These are phyloP conservation scores for Goffeauzyma gilvescens DNA, from an alignment of 768 basidiomycete genomes.

Conservation along the genomic window DNA sequence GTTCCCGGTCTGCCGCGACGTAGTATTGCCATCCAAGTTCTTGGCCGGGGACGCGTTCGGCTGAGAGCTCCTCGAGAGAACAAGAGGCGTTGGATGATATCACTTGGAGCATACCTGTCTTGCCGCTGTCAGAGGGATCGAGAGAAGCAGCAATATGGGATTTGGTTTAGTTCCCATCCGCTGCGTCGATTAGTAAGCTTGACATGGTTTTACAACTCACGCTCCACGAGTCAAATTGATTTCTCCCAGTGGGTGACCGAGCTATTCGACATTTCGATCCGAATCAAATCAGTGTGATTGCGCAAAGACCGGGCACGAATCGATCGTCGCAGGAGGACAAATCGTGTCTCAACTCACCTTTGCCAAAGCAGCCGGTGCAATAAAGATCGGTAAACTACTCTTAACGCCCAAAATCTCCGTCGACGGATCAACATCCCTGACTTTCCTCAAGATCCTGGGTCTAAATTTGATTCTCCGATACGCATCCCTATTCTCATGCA, in stretches of 20 bases:
- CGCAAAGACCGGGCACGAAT: too few relatives aligned
- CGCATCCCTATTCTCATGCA: conserved; percentile 53
- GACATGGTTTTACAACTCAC: conserved; percentile 1
- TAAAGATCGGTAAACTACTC: conserved; percentile 60
- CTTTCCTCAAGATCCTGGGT: conserved; percentile 43
- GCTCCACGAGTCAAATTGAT: conserved; percentile 21
- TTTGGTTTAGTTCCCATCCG: not conserved
- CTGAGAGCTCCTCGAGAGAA: conserved; percentile 22
- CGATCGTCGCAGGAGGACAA: too few relatives aligned
- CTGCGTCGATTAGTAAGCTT: not conserved
- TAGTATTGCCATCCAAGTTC: conserved; percentile 25
- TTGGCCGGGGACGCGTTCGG: conserved; percentile 14
- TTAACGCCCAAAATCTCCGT: conserved; percentile 42
- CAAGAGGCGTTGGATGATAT: conserved; percentile 22
- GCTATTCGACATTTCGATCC: too few relatives aligned
- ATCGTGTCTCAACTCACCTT: too few relatives aligned
- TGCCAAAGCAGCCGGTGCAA: conserved; percentile 49
- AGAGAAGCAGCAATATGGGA: not conserved
- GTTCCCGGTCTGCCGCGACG: conserved; percentile 13
- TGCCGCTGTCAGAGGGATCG: conserved; percentile 2
- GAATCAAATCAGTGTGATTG: too few relatives aligned
- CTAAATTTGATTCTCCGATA: conserved; percentile 69
- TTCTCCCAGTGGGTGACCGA: conserved; percentile 14
- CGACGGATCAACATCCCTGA: conserved; percentile 25
- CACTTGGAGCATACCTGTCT: conserved; percentile 19